phyloP scores from a whole-genome alignment of 2,329 filamentous ascomycete genomes.

The Samsoniella hepiali region DNA sequence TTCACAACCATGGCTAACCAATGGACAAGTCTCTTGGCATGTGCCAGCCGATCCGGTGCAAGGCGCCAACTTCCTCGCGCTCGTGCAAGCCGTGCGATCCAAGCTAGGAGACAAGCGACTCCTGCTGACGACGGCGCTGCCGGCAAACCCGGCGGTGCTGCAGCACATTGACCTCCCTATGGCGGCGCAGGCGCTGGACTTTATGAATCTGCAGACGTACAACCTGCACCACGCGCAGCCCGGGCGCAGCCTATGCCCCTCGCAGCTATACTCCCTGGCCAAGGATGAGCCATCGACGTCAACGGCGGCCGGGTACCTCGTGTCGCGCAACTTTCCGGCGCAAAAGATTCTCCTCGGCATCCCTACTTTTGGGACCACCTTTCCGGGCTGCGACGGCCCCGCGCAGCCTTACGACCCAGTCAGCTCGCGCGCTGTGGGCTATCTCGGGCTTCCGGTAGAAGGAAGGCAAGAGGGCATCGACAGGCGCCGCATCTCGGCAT shows the following conservation, averaged over 20 bases:
- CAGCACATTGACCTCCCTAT: constrained; percentile 64
- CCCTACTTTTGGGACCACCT: constrained; percentile 72
- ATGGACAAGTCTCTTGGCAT: constrained; percentile 69
- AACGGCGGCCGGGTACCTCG: constrained; percentile 62
- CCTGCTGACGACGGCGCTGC: constrained; percentile 68
- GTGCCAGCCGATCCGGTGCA: constrained; percentile 65
- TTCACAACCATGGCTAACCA: not conserved
- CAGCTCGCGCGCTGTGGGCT: constrained; percentile 69
- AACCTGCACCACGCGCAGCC: constrained; percentile 75
- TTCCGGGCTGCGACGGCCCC: constrained; percentile 61
- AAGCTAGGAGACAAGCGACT: constrained; percentile 67
- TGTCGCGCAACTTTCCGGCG: constrained; percentile 62
- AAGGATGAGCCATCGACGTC: constrained; percentile 64
- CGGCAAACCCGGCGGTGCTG: constrained; percentile 63
- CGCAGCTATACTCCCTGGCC: constrained; percentile 64
- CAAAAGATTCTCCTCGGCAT: constrained; percentile 74
- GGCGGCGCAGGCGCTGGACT: constrained; percentile 65
- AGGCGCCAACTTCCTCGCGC: constrained; percentile 65
- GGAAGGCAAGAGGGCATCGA: constrained; percentile 66
- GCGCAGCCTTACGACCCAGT: constrained; percentile 57
- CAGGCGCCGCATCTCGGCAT: constrained; percentile 64
- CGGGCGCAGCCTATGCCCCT: constrained; percentile 66
- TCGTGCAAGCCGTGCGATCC: constrained; percentile 64
- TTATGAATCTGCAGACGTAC: constrained; percentile 77
- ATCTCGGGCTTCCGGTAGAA: constrained; percentile 62